Percentiles rank a stretch among this genome's conserved stretches.
Conservation (phyloP, 2,329 filamentous ascomycete genomes). For the Cytospora paraplurivora region DNA sequence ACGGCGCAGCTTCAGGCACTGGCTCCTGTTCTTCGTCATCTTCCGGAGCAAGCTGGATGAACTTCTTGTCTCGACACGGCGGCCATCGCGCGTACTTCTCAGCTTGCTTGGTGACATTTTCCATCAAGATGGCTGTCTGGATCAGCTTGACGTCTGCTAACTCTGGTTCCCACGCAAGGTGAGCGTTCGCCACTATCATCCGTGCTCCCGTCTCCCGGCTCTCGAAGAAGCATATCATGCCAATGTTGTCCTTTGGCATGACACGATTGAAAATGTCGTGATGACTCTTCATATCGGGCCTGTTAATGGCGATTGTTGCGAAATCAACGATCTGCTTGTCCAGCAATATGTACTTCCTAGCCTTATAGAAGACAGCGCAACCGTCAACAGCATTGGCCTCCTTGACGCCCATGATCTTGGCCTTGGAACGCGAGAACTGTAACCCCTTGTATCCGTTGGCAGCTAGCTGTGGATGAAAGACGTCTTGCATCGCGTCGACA, state of each 20-base stretch:
- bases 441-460: slow-evolving; percentile 91
- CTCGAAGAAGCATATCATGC: slow-evolving; percentile 87
- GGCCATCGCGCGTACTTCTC: slow-evolving; percentile 83
- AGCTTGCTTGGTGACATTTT: slow-evolving; percentile 82
- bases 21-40: slow-evolving; percentile 55
- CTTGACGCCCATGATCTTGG: slow-evolving; percentile 87
- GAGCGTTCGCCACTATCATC: slow-evolving; percentile 89
- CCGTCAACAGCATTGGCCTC: slow-evolving; percentile 91
- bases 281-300: slow-evolving; percentile 95
- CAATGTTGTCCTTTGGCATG: slow-evolving; percentile 98
- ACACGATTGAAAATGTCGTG: slow-evolving; percentile 98
- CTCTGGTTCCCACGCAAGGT: slow-evolving; percentile 91
- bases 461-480: slow-evolving; percentile 83
- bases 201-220: slow-evolving; percentile 88
- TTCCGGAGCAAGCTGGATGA: slow-evolving; percentile 49
- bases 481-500: slow-evolving; percentile 87
- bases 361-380: slow-evolving; percentile 96
- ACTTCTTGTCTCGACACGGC: slow-evolving; percentile 78
- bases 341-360: slow-evolving; percentile 87
- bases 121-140: slow-evolving; percentile 93
- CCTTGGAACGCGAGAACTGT: slow-evolving; percentile 87
- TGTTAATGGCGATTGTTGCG: slow-evolving; percentile 85
- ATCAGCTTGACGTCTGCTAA: slow-evolving; percentile 95
- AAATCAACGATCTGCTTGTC: slow-evolving; percentile 96
- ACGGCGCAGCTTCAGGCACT: slow-evolving; percentile 70